Conservation (phyloP, 441 rosid genomes). For the Flueggea neowawraea region DNA sequence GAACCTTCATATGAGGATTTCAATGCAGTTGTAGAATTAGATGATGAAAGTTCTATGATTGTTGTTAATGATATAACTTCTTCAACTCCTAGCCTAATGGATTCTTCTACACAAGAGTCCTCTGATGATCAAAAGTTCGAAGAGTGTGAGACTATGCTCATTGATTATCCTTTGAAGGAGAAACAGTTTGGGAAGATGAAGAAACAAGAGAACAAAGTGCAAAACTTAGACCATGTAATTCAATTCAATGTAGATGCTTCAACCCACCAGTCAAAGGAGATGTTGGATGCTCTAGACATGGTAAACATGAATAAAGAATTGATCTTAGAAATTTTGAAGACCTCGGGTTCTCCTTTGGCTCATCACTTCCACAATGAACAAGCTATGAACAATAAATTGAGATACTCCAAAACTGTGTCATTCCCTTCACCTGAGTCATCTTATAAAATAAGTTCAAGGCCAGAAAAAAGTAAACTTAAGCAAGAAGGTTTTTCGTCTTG, state of each 20-base stretch:
- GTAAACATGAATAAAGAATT: conserved; percentile 56
- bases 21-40: conserved; percentile 9
- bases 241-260: conserved; percentile 25
- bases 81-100: conserved; percentile 19
- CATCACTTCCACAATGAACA: conserved; percentile 41
- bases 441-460: conserved; percentile 12
- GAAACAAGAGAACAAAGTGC: conserved; percentile 11
- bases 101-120: conserved; percentile 25
- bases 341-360: conserved; percentile 51
- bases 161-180: conserved; percentile 1
- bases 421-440: conserved; percentile 40
- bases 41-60: conserved; percentile 14
- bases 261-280: conserved; percentile 30
- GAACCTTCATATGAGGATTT: conserved; percentile 24
- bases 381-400: conserved; percentile 24
- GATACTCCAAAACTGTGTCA: conserved; percentile 35
- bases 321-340: conserved; percentile 43
- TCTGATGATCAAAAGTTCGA: conserved; percentile 25
- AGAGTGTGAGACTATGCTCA: conserved; percentile 10
- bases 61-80: conserved; percentile 13
- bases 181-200: conserved; percentile 12
- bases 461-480: conserved; percentile 11
- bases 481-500: conserved; percentile 6
- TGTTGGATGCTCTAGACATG: conserved; percentile 51
- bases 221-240: conserved; percentile 21